phyloP scores from a whole-genome alignment of 331 rosid genomes.

The Prunus yedoensis region DNA sequence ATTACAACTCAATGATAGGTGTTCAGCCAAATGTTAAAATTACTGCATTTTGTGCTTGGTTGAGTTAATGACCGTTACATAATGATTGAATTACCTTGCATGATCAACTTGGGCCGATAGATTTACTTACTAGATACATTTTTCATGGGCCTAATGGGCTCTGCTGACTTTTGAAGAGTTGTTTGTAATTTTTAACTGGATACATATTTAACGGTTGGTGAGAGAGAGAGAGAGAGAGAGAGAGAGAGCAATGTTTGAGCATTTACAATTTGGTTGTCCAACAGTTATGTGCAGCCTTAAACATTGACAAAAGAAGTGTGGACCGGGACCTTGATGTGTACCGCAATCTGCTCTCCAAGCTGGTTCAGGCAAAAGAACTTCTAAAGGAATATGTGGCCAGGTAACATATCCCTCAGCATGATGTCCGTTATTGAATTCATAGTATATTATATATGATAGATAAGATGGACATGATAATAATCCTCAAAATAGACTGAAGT shows the following conservation, averaged over 20 bases:
- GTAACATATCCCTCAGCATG: constrained; percentile 37
- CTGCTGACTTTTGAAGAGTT: not conserved
- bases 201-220: not conserved
- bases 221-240: too few species aligned
- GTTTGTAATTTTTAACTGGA: not conserved
- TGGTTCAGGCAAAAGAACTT: constrained; percentile 94
- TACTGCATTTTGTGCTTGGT: not conserved
- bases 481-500: not conserved
- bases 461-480: constrained; percentile 5
- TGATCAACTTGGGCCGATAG: not conserved
- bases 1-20: not conserved
- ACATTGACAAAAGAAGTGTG: constrained; percentile 66
- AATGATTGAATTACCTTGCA: not conserved
- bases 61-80: not conserved
- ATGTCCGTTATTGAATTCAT: constrained; percentile 7
- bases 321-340: constrained; percentile 94
- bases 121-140: not conserved
- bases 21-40: not conserved
- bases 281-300: constrained; percentile 78
- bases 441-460: not conserved
- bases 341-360: constrained; percentile 81
- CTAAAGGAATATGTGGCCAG: constrained; percentile 86
- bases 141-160: not conserved
- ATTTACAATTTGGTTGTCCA: constrained; percentile 21
- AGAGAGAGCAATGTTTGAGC: constrained; percentile 16